Percentiles rank a stretch among this genome's conserved stretches.
Evolutionary conservation across 495 filamentous ascomycete genomes (phyloP).

Genomic region (Hyaloscypha bicolor): DNA sequence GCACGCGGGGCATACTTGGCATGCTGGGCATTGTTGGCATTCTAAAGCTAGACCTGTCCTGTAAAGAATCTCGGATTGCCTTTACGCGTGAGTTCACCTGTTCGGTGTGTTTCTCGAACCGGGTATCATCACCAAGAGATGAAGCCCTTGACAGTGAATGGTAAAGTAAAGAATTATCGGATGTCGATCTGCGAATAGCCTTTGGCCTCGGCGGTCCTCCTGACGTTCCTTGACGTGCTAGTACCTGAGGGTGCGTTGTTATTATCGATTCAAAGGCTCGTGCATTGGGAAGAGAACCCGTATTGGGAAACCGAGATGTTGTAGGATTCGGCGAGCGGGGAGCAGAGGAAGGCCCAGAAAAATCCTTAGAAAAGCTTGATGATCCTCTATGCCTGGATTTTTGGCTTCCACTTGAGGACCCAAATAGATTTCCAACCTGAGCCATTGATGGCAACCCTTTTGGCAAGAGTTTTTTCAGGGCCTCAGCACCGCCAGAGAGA

Average conservation of each 20-base stretch:
- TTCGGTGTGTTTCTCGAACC: conserved; percentile 76
- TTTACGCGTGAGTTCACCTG: conserved; percentile 87
- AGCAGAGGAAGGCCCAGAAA: neutral
- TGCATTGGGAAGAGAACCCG: neutral
- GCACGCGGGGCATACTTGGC: conserved; percentile 26
- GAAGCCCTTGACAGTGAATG: conserved; percentile 72
- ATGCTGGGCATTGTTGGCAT: conserved; percentile 66
- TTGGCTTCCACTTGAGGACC: conserved; percentile 40
- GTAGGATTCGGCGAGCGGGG: conserved; percentile 31
- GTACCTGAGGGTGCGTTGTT: neutral
- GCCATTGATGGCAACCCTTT: conserved; percentile 54
- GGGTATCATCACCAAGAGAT: conserved; percentile 83
- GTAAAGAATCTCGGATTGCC: conserved; percentile 85
- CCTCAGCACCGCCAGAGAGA: conserved; percentile 46
- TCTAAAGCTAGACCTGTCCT: conserved; percentile 73
- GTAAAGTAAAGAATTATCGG: conserved; percentile 74
- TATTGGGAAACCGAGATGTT: conserved; percentile 28
- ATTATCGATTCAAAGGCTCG: conserved; percentile 2
- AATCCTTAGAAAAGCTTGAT: conserved; percentile 40
- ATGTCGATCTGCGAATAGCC: conserved; percentile 61
- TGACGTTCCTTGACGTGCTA: neutral
- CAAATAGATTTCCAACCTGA: conserved; percentile 44
- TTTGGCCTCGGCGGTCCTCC: conserved; percentile 15
- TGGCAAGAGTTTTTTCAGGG: conserved; percentile 49
- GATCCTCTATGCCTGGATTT: conserved; percentile 36